A percentile compares a stretch with the other conserved stretches of the same genome.
These are phyloP conservation scores for Eimeria maxima DNA, from an alignment of 169 alveolate species.

Conservation along the genomic window DNA sequence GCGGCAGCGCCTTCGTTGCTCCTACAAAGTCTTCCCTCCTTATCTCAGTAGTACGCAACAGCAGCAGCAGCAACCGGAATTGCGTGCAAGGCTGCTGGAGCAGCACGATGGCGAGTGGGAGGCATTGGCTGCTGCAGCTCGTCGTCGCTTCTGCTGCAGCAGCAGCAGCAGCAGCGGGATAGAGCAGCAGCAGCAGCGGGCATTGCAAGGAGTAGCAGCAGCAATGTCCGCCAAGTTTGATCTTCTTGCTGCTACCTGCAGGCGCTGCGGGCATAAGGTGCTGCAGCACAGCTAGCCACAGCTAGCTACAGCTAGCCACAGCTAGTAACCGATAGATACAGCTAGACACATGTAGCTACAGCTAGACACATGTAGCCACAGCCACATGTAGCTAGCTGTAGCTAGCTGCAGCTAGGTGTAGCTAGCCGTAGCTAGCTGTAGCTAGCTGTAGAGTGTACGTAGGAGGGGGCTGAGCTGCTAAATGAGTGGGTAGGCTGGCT, in stretches of 20 bases:
- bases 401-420: background rate
- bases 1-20: background rate
- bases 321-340: background rate
- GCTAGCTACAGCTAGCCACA: conserved; percentile 14
- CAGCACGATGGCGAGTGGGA: conserved; percentile 31
- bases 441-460: no score
- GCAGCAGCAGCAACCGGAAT: conserved; percentile 19
- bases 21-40: conserved; percentile 2
- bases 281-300: conserved; percentile 27
- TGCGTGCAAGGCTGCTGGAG: conserved; percentile 35
- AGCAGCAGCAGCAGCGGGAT: background rate
- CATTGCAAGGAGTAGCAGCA: conserved; percentile 2
- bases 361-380: no score
- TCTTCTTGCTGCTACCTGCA: background rate
- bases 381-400: no score
- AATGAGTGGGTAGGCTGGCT: no score
- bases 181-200: conserved; percentile 26
- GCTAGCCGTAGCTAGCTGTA: background rate
- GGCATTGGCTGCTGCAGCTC: conserved; percentile 26
- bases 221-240: background rate
- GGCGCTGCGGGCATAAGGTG: conserved; percentile 53
- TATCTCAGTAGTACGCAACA: conserved; percentile 1
- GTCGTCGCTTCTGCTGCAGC: background rate
- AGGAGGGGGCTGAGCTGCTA: no score
- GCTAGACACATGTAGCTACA: no score